phyloP scores from a whole-genome alignment of 2,329 filamentous ascomycete species.

The Endocalyx cinctus region DNA sequence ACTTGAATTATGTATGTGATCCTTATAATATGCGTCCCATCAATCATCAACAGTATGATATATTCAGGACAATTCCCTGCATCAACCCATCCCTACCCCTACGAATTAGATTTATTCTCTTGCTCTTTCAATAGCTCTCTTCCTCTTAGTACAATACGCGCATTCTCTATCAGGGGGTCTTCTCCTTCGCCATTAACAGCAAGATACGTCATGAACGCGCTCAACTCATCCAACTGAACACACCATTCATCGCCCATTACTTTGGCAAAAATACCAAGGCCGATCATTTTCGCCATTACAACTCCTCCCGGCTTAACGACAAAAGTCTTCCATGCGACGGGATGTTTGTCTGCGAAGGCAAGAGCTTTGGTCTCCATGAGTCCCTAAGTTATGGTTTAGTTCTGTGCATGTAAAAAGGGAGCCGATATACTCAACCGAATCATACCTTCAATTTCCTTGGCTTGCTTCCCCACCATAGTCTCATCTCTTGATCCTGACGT shows the following conservation, averaged over 20 bases:
- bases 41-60: no score
- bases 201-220: conserved; percentile 20
- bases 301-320: conserved; percentile 18
- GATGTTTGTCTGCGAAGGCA: conserved; percentile 15
- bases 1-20: no score
- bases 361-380: conserved; percentile 15
- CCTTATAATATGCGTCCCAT: no score
- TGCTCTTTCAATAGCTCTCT: conserved; percentile 14
- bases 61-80: no score
- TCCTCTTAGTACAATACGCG: conserved; percentile 15
- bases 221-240: conserved; percentile 17
- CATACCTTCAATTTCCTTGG: conserved; percentile 22
- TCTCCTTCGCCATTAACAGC: conserved; percentile 15
- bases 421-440: background rate
- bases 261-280: conserved; percentile 5
- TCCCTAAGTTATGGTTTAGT: conserved; percentile 10
- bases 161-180: conserved; percentile 15
- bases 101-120: background rate
- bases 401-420: background rate
- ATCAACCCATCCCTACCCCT: no score
- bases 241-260: conserved; percentile 17
- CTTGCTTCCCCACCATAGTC: conserved; percentile 21
- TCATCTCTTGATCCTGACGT: conserved; percentile 25
- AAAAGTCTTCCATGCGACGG: conserved; percentile 12
- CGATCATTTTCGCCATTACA: conserved; percentile 5